Percentiles rank a stretch among this genome's conserved stretches.
These are phyloP conservation scores for Murraya paniculata DNA, from an alignment of 345 rosid species.

Conservation along the genomic window DNA sequence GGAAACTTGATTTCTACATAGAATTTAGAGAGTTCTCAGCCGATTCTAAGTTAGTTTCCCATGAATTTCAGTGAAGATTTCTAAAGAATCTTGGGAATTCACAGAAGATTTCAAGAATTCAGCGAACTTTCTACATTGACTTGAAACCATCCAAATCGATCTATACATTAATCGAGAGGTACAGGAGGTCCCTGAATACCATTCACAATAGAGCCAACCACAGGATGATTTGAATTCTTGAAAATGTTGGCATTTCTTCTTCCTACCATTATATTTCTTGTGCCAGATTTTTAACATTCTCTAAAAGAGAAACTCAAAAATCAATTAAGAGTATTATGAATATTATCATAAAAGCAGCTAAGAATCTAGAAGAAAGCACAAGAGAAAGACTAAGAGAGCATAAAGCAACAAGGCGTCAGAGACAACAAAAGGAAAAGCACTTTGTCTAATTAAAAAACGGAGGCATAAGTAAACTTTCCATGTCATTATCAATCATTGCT, in stretches of 20 bases:
- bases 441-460: neutral
- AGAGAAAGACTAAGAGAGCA: neutral
- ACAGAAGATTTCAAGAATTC: no score
- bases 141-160: no score
- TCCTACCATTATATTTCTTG: no score
- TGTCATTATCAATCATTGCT: neutral
- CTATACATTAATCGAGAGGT: no score
- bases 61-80: no score
- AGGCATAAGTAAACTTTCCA: conserved; percentile 3
- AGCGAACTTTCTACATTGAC: no score
- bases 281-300: neutral
- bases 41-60: no score
- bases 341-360: neutral
- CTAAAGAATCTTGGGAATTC: no score
- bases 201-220: no score
- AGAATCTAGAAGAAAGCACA: neutral
- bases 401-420: neutral
- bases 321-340: neutral
- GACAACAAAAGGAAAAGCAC: conserved; percentile 2
- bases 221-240: no score
- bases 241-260: no score
- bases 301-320: neutral
- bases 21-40: neutral
- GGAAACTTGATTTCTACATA: neutral
- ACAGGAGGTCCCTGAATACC: no score